phyloP scores from a whole-genome alignment of 208 protist genomes.

The Paratrypanosoma confusum region DNA sequence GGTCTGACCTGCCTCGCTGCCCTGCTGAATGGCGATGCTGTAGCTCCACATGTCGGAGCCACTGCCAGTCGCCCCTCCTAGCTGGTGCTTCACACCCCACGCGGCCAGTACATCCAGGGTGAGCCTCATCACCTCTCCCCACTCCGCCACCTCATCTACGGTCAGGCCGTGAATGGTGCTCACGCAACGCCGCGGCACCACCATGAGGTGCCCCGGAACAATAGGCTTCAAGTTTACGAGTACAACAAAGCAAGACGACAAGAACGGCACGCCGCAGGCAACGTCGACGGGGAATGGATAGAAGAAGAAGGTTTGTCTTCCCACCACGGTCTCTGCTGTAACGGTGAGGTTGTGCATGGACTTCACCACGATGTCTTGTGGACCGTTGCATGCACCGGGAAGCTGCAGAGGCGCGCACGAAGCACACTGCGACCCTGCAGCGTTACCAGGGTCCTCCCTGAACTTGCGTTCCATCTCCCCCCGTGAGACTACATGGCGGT shows the following conservation, averaged over 20 bases:
- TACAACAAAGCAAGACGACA: slow-evolving; percentile 51
- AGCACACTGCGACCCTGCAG: no score
- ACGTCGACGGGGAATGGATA: slow-evolving; percentile 34
- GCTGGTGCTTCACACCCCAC: slow-evolving; percentile 3
- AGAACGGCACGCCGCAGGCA: slow-evolving; percentile 36
- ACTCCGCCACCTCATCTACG: slow-evolving; percentile 62
- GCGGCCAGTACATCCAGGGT: slow-evolving; percentile 43
- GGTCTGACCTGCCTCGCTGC: slow-evolving; percentile 59
- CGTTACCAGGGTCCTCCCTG: no score
- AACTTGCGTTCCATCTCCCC: no score
- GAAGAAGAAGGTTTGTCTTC: slow-evolving; percentile 45
- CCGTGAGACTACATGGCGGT: no score
- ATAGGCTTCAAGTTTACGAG: slow-evolving; percentile 79
- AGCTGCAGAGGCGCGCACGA: no score
- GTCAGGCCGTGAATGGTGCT: slow-evolving; percentile 53
- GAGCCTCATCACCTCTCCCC: slow-evolving; percentile 41
- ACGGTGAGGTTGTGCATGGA: no score
- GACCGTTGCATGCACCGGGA: no score
- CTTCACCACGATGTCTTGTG: no score
- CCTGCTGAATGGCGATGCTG: slow-evolving; percentile 73
- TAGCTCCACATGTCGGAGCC: slow-evolving; percentile 40
- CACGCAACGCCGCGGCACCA: slow-evolving; percentile 70
- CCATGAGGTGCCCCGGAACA: slow-evolving; percentile 64
- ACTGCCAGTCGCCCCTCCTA: not conserved
- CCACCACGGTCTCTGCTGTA: no score